These are phyloP conservation scores for Parmales sp. DNA, from an alignment of 108 stramenopile species.

Conservation along the genomic window DNA sequence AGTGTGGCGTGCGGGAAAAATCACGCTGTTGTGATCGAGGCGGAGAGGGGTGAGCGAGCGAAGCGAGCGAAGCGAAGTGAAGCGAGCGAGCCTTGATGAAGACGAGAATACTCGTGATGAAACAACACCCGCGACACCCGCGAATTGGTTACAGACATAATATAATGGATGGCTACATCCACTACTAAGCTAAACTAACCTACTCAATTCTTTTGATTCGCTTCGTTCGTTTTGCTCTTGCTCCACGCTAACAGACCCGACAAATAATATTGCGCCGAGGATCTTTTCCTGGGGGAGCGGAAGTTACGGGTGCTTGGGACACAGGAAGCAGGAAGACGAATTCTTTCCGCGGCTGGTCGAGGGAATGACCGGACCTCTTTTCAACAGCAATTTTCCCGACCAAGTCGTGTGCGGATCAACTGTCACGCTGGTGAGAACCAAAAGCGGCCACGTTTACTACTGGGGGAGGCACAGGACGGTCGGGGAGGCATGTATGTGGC, in stretches of 20 bases:
- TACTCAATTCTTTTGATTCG: too few species aligned
- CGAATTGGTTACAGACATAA: too few species aligned
- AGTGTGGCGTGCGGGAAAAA: conserved; percentile 67
- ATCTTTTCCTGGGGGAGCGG: conserved; percentile 76
- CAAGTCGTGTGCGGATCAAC: conserved; percentile 46
- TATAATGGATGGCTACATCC: too few species aligned
- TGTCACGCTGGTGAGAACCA: conserved; percentile 54
- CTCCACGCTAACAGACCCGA: not conserved
- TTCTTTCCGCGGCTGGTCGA: conserved; percentile 58
- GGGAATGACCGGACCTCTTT: conserved; percentile 36
- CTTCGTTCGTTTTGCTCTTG: too few species aligned
- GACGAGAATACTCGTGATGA: too few species aligned
- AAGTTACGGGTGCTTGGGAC: conserved; percentile 74
- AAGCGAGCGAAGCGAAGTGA: too few species aligned
- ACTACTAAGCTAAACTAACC: too few species aligned
- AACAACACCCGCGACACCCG: too few species aligned
- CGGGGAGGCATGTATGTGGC: conserved; percentile 72
- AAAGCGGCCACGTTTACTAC: conserved; percentile 73
- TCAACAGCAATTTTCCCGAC: conserved; percentile 37
- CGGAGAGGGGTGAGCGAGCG: conserved; percentile 21
- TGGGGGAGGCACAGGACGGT: conserved; percentile 59
- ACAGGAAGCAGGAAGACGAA: conserved; percentile 67
- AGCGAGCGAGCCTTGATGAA: too few species aligned
- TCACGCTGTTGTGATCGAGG: conserved; percentile 69
- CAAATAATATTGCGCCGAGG: conserved; percentile 23